Percentiles rank a stretch among this genome's conserved stretches.
phyloP scores from a whole-genome alignment of 2,329 filamentous ascomycete genomes.

The Cladosporium sp. region DNA sequence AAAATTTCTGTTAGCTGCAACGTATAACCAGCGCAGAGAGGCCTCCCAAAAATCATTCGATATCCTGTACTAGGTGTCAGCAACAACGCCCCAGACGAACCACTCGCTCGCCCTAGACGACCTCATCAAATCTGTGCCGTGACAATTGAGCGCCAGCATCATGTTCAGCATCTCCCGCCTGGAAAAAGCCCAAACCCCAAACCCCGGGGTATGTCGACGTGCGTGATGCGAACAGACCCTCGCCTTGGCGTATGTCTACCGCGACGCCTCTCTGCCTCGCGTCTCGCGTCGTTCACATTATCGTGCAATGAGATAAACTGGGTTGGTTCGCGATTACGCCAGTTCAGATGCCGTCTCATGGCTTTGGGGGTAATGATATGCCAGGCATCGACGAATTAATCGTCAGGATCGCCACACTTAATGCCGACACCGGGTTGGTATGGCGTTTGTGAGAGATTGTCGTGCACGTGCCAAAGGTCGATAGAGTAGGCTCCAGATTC shows the following conservation, averaged over 20 bases:
- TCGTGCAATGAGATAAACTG: constrained; percentile 10
- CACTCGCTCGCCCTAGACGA: background rate
- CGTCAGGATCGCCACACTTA: background rate
- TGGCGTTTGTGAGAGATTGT: constrained; percentile 10
- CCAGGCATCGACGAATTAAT: background rate
- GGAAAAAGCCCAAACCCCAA: constrained; percentile 2
- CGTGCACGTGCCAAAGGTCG: constrained; percentile 8
- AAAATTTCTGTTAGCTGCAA: background rate
- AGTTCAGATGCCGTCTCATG: constrained; percentile 3
- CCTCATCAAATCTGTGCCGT: background rate
- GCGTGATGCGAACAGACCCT: constrained; percentile 4
- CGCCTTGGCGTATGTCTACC: background rate
- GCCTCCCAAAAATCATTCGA: background rate
- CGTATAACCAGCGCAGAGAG: background rate
- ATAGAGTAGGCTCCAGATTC: background rate
- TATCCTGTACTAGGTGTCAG: background rate
- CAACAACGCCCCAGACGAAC: constrained; percentile 4
- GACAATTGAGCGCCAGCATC: background rate
- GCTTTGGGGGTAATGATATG: background rate
- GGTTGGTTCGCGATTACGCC: constrained; percentile 1
- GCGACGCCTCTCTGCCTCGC: background rate
- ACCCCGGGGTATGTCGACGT: background rate
- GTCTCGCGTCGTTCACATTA: background rate
- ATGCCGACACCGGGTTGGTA: constrained; percentile 1
- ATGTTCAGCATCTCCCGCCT: constrained; percentile 7